Evolutionary conservation across 495 filamentous ascomycete species (phyloP), one percentile per base, ranked within the genome.

Genomic region (Neurospora sp.): DNA sequence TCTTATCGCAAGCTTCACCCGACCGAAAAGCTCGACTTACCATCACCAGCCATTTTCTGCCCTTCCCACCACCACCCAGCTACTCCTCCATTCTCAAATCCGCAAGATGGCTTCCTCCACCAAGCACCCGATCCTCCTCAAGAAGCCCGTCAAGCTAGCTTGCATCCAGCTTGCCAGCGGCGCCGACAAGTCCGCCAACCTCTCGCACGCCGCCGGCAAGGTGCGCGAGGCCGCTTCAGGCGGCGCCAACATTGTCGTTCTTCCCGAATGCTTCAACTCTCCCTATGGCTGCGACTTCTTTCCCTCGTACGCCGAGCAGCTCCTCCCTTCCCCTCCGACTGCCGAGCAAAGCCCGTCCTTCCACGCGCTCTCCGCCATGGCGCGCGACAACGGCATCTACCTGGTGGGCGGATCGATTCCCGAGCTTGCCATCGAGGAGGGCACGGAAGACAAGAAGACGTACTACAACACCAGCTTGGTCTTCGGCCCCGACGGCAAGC

Each of bases 241-340:
- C 4, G 95, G 94, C 74, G 95, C 96, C 62, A 86, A 90, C 75
- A 88, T 94, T 74, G 85, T 93, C 72, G 91, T 91, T 40, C 82
- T 90, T 23, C 89, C 89, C 37, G 95, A 98, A 85, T 98, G 95
- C 87, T 98, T 98, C 90, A 98, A 98, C 87, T 94, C 91, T 14
- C 95, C 95, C n/a, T 97, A 97, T 84, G 95, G 95, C 75, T 93
- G 90, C 73, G 88, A 93, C 77, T 93, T 90, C 86, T 98, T 99
- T 85, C 92, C 94, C 38, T 88, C 90, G 73, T 98, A 98, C 80
- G 94, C 96, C 76, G 96, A 99, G 81, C 90, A 88, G 0, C 90
- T 98, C 4, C 90, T 93, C 10, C 92, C 93, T 2, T 92, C 90
- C 0, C 93, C 93, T 6, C 93, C 93, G 0, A 86, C 92, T 6